phyloP scores from a whole-genome alignment of 2,329 filamentous ascomycete genomes.

The Myriosclerotinia scirpicola region DNA sequence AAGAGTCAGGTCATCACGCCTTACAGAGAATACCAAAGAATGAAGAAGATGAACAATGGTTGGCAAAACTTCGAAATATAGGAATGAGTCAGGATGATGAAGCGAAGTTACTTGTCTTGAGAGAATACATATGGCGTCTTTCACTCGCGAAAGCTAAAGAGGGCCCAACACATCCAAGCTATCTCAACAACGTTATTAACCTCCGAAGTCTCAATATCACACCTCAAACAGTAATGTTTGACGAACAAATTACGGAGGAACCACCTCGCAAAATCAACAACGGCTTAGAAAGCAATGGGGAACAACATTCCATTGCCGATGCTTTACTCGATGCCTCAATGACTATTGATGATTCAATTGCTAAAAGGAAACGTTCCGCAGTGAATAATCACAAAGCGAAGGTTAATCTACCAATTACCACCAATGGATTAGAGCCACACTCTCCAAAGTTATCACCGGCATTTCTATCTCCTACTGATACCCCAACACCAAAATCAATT shows the following conservation, averaged over 20 bases:
- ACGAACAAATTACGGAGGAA: conserved; percentile 62
- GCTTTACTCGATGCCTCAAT: conserved; percentile 89
- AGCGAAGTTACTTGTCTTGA: conserved; percentile 78
- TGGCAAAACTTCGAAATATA: conserved; percentile 79
- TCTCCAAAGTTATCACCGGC: conserved; percentile 34
- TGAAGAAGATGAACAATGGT: conserved; percentile 92
- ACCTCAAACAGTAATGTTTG: conserved; percentile 89
- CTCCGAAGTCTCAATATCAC: conserved; percentile 75
- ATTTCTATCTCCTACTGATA: conserved; percentile 32
- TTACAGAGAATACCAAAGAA: conserved; percentile 69
- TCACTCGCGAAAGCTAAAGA: conserved; percentile 61
- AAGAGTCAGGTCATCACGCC: conserved; percentile 56
- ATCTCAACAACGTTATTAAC: conserved; percentile 70
- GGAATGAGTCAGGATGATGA: conserved; percentile 84
- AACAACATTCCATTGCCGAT: conserved; percentile 76
- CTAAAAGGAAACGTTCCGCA: conserved; percentile 53
- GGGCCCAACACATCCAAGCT: conserved; percentile 34
- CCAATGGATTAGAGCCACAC: conserved; percentile 27
- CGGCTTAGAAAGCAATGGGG: conserved; percentile 41
- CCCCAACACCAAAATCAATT: conserved; percentile 24
- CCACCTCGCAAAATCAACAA: conserved; percentile 40
- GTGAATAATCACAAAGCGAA: conserved; percentile 53
- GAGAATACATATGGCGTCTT: conserved; percentile 89
- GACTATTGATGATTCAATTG: conserved; percentile 70
- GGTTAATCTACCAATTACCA: conserved; percentile 35